phyloP scores from a whole-genome alignment of 177 flowering plant species.

The Vitis hybrid region DNA sequence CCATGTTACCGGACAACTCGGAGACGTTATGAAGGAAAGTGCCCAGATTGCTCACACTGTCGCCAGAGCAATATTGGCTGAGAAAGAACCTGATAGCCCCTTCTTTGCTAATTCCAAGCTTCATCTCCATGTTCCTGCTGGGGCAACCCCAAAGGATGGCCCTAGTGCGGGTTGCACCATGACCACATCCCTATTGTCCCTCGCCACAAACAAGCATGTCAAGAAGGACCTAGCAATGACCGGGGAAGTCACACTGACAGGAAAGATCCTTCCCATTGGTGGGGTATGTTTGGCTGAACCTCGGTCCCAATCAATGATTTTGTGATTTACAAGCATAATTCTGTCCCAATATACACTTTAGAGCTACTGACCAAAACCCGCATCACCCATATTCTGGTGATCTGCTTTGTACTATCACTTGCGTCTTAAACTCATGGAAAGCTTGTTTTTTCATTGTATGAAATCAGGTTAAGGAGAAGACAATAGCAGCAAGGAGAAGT shows the following conservation, averaged over 20 bases:
- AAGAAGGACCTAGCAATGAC: constrained; percentile 94
- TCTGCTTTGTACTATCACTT: neutral
- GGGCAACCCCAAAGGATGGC: constrained; percentile 98
- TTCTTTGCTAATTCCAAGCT: constrained; percentile 81
- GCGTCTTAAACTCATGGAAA: neutral
- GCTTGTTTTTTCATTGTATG: neutral
- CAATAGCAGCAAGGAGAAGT: constrained; percentile 95
- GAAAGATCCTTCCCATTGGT: constrained; percentile 93
- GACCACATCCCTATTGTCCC: constrained; percentile 93
- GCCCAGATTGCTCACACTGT: constrained; percentile 94
- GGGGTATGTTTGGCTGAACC: constrained; percentile 62
- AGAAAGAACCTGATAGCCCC: constrained; percentile 64
- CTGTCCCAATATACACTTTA: no score
- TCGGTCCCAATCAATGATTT: neutral
- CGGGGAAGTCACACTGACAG: constrained; percentile 93
- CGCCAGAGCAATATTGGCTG: constrained; percentile 66
- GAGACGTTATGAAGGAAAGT: constrained; percentile 99
- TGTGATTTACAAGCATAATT: no score
- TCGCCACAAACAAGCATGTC: constrained; percentile 80
- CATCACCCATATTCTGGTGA: neutral
- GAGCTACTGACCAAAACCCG: neutral
- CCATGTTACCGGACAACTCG: constrained; percentile 89
- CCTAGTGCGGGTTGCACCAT: constrained; percentile 99
- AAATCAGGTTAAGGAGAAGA: constrained; percentile 93
- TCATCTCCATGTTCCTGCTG: constrained; percentile 98